A percentile compares a stretch with the other conserved stretches of the same genome.
phyloP scores from a whole-genome alignment of 2,329 filamentous ascomycete genomes.

The Colletotrichum sansevieriae region DNA sequence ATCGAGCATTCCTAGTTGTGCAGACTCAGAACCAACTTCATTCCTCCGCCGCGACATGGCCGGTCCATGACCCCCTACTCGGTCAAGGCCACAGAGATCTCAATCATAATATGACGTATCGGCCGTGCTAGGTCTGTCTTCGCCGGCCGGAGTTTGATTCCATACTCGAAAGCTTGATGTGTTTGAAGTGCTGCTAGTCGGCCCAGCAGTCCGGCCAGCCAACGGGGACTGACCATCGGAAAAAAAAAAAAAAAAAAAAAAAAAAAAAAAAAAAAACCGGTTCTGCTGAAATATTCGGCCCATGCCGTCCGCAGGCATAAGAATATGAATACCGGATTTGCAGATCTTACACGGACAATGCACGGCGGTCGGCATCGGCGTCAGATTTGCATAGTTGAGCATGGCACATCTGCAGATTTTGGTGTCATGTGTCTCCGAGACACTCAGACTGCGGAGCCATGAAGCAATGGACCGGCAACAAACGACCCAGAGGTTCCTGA shows the following conservation, averaged over 20 bases:
- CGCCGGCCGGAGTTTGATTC: slow-evolving; percentile 2
- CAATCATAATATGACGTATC: slow-evolving; percentile 31
- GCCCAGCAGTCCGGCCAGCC: slow-evolving; percentile 32
- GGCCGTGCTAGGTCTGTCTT: slow-evolving; percentile 9
- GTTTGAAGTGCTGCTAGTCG: slow-evolving; percentile 10
- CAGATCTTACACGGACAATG: slow-evolving; percentile 21
- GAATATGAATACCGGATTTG: slow-evolving; percentile 17
- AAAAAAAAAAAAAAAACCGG: slow-evolving; percentile 28
- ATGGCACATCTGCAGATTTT: slow-evolving; percentile 22
- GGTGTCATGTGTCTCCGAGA: slow-evolving; percentile 22
- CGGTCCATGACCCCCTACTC: background rate
- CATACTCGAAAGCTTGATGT: slow-evolving; percentile 5
- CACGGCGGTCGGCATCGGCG: slow-evolving; percentile 2
- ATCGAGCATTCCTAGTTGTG: slow-evolving; percentile 22
- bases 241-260: slow-evolving; percentile 25
- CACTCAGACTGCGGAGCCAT: slow-evolving; percentile 15
- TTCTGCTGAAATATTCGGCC: slow-evolving; percentile 30
- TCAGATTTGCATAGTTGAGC: slow-evolving; percentile 14
- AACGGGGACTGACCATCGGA: slow-evolving; percentile 15
- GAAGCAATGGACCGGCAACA: slow-evolving; percentile 32
- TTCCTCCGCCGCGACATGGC: slow-evolving; percentile 25
- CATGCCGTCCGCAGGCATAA: slow-evolving; percentile 14
- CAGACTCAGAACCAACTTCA: slow-evolving; percentile 25
- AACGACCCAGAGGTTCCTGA: slow-evolving; percentile 23
- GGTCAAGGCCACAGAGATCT: slow-evolving; percentile 19